Conservation (phyloP, 805 yeast genomes). For the Yarrowia sp. region DNA sequence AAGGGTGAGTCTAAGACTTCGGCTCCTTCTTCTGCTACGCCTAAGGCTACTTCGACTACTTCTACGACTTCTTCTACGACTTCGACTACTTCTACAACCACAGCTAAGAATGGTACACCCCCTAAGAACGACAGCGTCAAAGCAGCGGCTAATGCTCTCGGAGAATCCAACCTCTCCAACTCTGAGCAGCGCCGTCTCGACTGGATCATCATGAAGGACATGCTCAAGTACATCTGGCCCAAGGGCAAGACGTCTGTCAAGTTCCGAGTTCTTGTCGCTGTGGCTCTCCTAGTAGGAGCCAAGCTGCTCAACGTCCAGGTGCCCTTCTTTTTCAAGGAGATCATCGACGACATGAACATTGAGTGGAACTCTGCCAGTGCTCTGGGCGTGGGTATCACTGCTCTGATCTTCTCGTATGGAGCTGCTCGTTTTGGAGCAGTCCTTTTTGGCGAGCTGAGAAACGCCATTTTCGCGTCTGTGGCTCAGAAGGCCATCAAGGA, state of each 20-base stretch:
- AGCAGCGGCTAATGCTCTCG: background rate
- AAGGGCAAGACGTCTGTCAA: slow-evolving; percentile 44
- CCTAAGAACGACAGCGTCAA: background rate
- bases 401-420: slow-evolving; percentile 81
- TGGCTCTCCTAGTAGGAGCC: slow-evolving; percentile 70
- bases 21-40: too few relatives aligned
- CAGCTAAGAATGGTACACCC: too few relatives aligned
- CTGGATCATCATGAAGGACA: slow-evolving; percentile 33
- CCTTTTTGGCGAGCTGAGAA: slow-evolving; percentile 87
- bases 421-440: slow-evolving; percentile 93
- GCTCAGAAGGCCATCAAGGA: slow-evolving; percentile 90
- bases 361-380: slow-evolving; percentile 74
- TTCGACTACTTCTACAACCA: too few relatives aligned
- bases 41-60: too few relatives aligned
- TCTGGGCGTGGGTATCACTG: slow-evolving; percentile 61
- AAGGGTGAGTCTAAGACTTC: background rate
- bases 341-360: slow-evolving; percentile 88
- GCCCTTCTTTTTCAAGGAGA: slow-evolving; percentile 87
- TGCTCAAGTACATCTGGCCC: slow-evolving; percentile 42
- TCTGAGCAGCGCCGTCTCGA: slow-evolving; percentile 19
- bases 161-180: slow-evolving; percentile 4
- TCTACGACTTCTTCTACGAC: too few relatives aligned
- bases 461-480: slow-evolving; percentile 93
- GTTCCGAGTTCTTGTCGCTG: slow-evolving; percentile 71
- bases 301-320: slow-evolving; percentile 91